Evolutionary conservation across 768 basidiomycete species (phyloP), one percentile per base, ranked within the genome.

Genomic region (Mrakia blollopis): DNA sequence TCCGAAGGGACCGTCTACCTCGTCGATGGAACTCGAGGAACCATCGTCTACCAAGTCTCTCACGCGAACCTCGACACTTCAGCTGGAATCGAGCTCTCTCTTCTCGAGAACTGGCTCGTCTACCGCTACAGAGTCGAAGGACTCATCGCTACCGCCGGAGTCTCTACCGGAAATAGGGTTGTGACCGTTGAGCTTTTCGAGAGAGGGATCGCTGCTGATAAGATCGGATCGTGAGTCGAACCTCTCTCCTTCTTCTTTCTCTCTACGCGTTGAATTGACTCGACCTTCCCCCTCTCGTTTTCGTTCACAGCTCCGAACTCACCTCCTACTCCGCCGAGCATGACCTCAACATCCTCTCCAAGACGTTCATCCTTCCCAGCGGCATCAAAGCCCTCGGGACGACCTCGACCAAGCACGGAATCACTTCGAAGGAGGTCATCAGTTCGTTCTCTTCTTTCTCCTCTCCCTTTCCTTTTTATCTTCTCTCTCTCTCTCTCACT

Each of bases 61-160:
- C 81, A 95, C 11, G 88, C 89, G 18, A 67, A 69, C 44, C 50
- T 78, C 68, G 67, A 74, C 54, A 41, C 41, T 1, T 16, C n/a
- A 0, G 21, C 32, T 25, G 67, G 72, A 9, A 69, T 96, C 25
- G 88, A 91, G 79, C 88, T 89, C 28, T 84, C 85, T 3, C 85
- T 98, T 73, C 86, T 87, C 32, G 95, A 98, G 84, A 97, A 98
- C 82, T 97, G 95, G 94, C 82, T 98, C 62, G 91, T 94, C 11
- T 96, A 94, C 84, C 87, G 91, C 76, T 95, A 92, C 81, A 47
- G 62, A n/a, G 93, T 89, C 81, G 90, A 92, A 72, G 87, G 86
- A 18, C 87, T 84, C 61, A 84, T 81, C 50, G 86, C 86, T 32
- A 80, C 82, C 6, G 87, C 85, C 2, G 83, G 86, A 25, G 77